A percentile compares a stretch with the other conserved stretches of the same genome.
Evolutionary conservation across 1,284 basidiomycete genomes (phyloP).

Genomic region (Ustilago crameri): DNA sequence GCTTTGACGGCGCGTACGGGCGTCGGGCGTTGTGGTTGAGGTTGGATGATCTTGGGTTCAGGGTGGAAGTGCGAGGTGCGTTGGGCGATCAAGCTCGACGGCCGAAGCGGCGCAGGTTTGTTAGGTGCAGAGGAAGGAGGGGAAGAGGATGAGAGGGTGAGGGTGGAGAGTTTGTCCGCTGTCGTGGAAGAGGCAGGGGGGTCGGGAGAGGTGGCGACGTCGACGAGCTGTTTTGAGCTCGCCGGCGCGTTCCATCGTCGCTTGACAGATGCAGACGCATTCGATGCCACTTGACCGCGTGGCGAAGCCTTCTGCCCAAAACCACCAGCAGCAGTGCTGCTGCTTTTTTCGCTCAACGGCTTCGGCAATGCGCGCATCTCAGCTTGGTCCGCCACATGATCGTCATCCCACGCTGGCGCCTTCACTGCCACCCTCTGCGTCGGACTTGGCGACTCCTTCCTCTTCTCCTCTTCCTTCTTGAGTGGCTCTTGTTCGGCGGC

Average conservation of each 20-base stretch:
- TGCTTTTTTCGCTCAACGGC: constrained; percentile 8
- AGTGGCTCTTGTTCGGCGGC: not conserved
- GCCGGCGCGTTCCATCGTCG: constrained; percentile 1
- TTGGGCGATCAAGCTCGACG: constrained; percentile 5
- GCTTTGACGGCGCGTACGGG: constrained; percentile 16
- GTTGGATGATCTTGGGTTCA: not conserved
- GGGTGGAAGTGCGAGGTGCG: constrained; percentile 2
- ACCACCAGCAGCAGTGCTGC: no score
- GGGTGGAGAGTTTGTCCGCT: no score
- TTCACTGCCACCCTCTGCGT: constrained; percentile 6
- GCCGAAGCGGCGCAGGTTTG: not conserved
- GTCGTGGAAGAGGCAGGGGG: no score
- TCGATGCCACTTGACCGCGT: no score
- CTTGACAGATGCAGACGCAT: not conserved
- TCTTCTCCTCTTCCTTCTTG: constrained; percentile 1
- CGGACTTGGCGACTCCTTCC: constrained; percentile 1
- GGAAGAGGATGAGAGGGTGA: no score
- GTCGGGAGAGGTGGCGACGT: constrained; percentile 16
- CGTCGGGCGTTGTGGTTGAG: constrained; percentile 35
- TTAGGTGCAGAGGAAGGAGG: no score
- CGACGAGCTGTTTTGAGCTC: constrained; percentile 13
- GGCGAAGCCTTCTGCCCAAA: no score
- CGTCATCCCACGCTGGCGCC: constrained; percentile 59
- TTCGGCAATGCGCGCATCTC: constrained; percentile 44
- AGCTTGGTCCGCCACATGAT: constrained; percentile 39